These are phyloP conservation scores for Aspergillus jensenii DNA, from an alignment of 2,329 filamentous ascomycete species.

Conservation along the genomic window DNA sequence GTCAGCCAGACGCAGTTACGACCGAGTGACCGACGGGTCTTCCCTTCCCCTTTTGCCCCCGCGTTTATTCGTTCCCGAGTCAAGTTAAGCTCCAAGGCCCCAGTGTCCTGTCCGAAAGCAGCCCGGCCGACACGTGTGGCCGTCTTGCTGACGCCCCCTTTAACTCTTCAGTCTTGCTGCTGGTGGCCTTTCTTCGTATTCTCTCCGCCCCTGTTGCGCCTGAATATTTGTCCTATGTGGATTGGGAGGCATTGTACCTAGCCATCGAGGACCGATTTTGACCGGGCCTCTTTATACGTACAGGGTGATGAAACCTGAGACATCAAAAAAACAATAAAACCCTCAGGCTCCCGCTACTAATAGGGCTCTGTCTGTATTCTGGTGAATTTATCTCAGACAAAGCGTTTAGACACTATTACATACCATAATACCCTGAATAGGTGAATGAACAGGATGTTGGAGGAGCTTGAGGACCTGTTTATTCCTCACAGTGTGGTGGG, in stretches of 20 bases:
- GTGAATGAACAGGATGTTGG: background rate
- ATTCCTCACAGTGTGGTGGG: background rate
- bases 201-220: background rate
- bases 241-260: background rate
- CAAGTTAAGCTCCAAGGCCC: background rate
- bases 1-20: background rate
- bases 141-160: background rate
- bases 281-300: background rate
- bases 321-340: background rate
- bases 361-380: background rate
- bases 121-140: conserved; percentile 1
- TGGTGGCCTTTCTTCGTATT: background rate
- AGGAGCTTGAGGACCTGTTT: background rate
- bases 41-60: background rate
- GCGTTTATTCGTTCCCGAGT: background rate
- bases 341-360: background rate
- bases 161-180: background rate
- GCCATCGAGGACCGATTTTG: background rate
- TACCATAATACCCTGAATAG: background rate
- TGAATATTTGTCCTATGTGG: background rate
- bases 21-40: background rate
- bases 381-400: background rate
- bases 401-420: background rate
- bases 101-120: background rate
- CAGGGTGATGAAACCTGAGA: background rate